phyloP scores from a whole-genome alignment of 345 rosid genomes.

The Lenwebbia sp. region DNA sequence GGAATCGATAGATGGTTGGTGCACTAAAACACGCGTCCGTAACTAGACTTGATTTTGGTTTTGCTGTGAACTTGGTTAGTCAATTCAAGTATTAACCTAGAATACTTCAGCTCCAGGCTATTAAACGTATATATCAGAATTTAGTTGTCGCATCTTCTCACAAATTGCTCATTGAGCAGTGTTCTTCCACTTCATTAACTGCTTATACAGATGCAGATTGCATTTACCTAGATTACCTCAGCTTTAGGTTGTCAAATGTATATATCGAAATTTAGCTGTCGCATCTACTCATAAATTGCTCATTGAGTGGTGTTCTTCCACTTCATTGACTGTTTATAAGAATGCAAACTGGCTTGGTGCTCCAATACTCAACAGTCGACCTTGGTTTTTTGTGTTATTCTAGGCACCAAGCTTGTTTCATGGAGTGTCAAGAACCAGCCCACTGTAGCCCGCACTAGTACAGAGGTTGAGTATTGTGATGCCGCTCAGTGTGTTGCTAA shows the following conservation, averaged over 20 bases:
- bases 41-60: background rate
- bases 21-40: background rate
- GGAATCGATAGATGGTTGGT: background rate
- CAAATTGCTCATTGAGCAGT: no score
- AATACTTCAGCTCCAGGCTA: no score
- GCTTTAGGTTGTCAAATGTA: no score
- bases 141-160: no score
- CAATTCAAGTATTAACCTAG: background rate
- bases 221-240: no score
- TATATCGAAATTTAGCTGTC: no score
- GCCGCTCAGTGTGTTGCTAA: no score
- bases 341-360: background rate
- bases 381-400: background rate
- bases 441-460: background rate
- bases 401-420: background rate
- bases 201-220: no score
- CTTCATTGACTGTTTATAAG: background rate
- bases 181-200: no score
- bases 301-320: background rate
- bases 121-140: no score
- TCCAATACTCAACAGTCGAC: background rate
- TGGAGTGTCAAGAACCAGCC: background rate
- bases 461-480: background rate
- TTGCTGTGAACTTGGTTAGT: background rate
- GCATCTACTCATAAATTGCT: background rate